Base-by-base conservation (phyloP, 192 early-diverging fungal species). In the Coemansia sp. region DNA sequence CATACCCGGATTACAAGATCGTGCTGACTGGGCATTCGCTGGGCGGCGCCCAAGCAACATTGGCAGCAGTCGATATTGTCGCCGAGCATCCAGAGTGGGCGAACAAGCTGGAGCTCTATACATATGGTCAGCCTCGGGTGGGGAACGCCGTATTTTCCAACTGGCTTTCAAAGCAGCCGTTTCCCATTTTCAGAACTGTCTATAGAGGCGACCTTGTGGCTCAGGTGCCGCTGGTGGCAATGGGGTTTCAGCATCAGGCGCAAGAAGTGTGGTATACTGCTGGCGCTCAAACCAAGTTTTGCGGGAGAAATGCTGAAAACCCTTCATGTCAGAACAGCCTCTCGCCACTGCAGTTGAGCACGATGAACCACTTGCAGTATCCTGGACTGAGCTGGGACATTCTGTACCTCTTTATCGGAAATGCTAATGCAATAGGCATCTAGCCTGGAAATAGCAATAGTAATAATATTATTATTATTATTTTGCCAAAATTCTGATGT, bases 71-170 rank as follows among this genome's bases (percentile, higher is more conserved):
- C 32, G 76, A 79, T 31, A 24, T 80, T 24, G 69, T 64, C 14
- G 43, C 61, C 2, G 51, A 49, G 22, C 20, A 40, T n/a, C 71
- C 74, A 8, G 60, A 70, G 19, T 29, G 69, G 1, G 27, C 65
- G 4, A 38, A 36, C 3, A 61, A 61, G 22, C 17, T 79, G 22
- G 53, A 59, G 8, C 40, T 80, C 15, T 76, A 73, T 43, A 79
- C 77, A 2, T 68, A 74, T 35, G 83, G 83, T 2, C 70, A 76
- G 62, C 77, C 83, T 17, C 83, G 77, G 5, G 70, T 73, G 11
- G 83, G 83, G 14, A 77, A 84, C 36, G 63, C 39, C 2, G 67
- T 10, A 5, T 84, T 77, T 69, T 70, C 70, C 43, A 25, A 68
- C 42, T 64, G 69, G 56, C 42, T 71, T 14, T 62, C 61, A 0